Conservation (phyloP, 768 basidiomycete genomes). For the Cyclocybe cylindracea region DNA sequence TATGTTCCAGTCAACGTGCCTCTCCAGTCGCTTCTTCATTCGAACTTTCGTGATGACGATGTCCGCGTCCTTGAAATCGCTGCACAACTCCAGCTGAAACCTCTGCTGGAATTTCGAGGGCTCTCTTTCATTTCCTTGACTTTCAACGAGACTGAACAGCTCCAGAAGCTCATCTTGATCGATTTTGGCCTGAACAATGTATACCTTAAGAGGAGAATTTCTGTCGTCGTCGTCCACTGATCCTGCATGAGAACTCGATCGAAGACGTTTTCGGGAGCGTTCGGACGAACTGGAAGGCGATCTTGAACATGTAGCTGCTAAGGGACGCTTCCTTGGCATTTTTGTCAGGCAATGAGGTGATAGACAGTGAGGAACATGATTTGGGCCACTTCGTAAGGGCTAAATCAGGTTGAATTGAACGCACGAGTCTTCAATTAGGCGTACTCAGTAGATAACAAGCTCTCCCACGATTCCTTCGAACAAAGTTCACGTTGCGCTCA, state of each 20-base stretch:
- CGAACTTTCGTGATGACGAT: slow-evolving; percentile 65
- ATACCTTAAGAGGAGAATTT: slow-evolving; percentile 24
- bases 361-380: neutral
- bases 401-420: neutral
- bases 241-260: neutral
- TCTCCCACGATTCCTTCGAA: too few species aligned
- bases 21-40: slow-evolving; percentile 69
- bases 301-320: neutral
- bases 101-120: neutral
- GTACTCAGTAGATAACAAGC: too few species aligned
- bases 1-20: slow-evolving; percentile 65
- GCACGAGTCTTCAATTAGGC: too few species aligned
- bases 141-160: slow-evolving; percentile 36
- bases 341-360: neutral
- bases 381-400: slow-evolving; percentile 5
- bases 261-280: slow-evolving; percentile 8
- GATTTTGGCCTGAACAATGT: slow-evolving; percentile 41
- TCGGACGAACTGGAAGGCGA: neutral
- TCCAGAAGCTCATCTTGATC: slow-evolving; percentile 31
- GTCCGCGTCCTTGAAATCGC: slow-evolving; percentile 50
- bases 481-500: too few species aligned
- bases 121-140: neutral
- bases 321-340: neutral
- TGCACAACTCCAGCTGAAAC: slow-evolving; percentile 33
- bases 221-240: neutral